Percentiles rank a stretch among this genome's conserved stretches.
Evolutionary conservation across 768 basidiomycete species (phyloP).

Genomic region (Pleurotus ostreatus): DNA sequence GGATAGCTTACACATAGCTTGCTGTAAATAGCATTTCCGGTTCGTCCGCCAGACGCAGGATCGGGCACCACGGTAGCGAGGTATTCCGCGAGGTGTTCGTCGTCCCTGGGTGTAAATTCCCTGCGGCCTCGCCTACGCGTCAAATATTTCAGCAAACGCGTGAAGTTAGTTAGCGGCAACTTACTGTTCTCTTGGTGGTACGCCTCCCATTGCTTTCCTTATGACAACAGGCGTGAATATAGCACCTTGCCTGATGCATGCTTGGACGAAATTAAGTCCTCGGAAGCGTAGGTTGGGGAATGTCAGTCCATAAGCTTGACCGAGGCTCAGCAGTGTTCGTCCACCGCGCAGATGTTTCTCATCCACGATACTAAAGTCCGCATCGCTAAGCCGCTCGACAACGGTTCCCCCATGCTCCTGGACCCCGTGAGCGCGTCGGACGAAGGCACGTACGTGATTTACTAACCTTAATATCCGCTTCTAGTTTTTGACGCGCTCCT

Average conservation of each 20-base stretch:
- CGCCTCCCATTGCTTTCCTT: conserved; percentile 17
- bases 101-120: conserved; percentile 34
- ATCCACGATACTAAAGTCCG: conserved; percentile 22
- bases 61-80: conserved; percentile 32
- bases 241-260: conserved; percentile 11
- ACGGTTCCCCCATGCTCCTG: conserved; percentile 20
- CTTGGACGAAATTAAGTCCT: conserved; percentile 13
- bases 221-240: conserved; percentile 9
- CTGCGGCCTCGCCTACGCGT: conserved; percentile 15
- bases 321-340: not conserved
- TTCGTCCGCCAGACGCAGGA: conserved; percentile 33
- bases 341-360: conserved; percentile 10
- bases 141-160: not conserved
- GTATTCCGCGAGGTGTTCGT: conserved; percentile 30
- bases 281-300: conserved; percentile 16
- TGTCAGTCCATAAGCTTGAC: conserved; percentile 15
- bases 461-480: conserved; percentile 30
- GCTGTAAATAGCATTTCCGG: conserved; percentile 29
- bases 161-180: not conserved
- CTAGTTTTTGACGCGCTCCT: conserved; percentile 17
- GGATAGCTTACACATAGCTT: conserved; percentile 19
- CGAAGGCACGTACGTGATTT: not conserved
- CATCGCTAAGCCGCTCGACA: conserved; percentile 7
- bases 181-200: not conserved
- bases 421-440: not conserved